These are phyloP conservation scores for Camellia granthamiana DNA, from an alignment of 148 eudicot species.

Conservation along the genomic window DNA sequence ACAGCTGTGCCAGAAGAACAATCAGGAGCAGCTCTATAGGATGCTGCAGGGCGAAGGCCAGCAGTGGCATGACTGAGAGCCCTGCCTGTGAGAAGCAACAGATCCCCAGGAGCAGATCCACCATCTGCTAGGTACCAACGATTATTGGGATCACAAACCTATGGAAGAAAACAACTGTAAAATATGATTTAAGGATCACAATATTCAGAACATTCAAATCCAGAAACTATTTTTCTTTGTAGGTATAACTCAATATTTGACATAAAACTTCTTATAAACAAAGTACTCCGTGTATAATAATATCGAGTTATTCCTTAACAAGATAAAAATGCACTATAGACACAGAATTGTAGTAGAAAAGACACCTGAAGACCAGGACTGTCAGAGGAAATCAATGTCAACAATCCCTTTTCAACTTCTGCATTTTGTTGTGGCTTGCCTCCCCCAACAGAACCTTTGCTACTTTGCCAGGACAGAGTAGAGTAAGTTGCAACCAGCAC, in stretches of 20 bases:
- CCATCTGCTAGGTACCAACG: slow-evolving; percentile 88
- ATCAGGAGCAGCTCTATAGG: slow-evolving; percentile 59
- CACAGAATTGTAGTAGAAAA: neutral
- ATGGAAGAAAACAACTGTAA: slow-evolving; percentile 21
- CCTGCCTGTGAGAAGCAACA: slow-evolving; percentile 74
- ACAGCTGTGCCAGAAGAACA: slow-evolving; percentile 29
- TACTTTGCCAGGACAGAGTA: slow-evolving; percentile 50
- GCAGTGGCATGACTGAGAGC: slow-evolving; percentile 93
- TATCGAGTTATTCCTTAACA: neutral
- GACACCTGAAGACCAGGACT: slow-evolving; percentile 86
- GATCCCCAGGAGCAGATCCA: slow-evolving; percentile 60
- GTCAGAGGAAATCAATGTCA: slow-evolving; percentile 67
- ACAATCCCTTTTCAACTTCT: slow-evolving; percentile 80
- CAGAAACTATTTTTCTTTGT: neutral
- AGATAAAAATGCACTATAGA: neutral
- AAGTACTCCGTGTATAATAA: neutral
- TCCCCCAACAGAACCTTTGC: slow-evolving; percentile 58
- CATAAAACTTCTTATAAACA: neutral
- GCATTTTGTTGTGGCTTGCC: slow-evolving; percentile 49
- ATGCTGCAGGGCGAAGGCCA: slow-evolving; percentile 82
- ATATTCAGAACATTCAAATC: slow-evolving; percentile 1
- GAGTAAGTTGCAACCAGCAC: slow-evolving; percentile 74
- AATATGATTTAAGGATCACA: slow-evolving; percentile 24
- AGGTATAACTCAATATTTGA: neutral
- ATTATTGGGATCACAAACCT: slow-evolving; percentile 93